Base-by-base conservation (phyloP, 1,139 yeast species). In the Geotrichum bryndzae region DNA sequence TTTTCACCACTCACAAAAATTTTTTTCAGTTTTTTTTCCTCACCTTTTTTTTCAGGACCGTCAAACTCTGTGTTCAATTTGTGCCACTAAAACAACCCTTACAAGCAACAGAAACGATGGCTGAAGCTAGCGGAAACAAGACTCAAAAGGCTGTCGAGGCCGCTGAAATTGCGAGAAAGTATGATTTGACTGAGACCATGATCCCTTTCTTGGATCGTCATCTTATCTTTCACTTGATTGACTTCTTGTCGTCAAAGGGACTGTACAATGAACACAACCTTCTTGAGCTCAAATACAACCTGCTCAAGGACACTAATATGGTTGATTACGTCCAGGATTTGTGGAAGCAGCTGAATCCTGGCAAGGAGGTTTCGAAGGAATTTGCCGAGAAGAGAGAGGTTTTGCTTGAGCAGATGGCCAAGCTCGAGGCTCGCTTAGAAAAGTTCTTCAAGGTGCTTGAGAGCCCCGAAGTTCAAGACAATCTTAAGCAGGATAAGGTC, bases 181-280 rank as follows among this genome's bases (percentile, higher is more conserved):
- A 80, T 71, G 87, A 84, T 67, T 73, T 84, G 68, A 82, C 86
- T 15, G 76, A 77, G 61, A 79, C 79, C 70, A 72, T 84, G 66
- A 74, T 81, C 67, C 83, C 83, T 55, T 84, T 82, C 68, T 73
- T 84, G 68, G 88, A 84, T 72, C 79, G 87, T 67, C 86, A 83
- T 67, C 73, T 84, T 70, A 76, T 80, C 63, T 82, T 79, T 66
- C 84, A 85, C 53, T 72, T 84, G 65, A 71, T 83, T 46, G 85
- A 82, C 68, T 79, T 80, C 60, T 73, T 81, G 57, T 76, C 79
- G 55, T 66, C 73, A 58, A 80, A 78, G 63, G 77, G 75, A 60
- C 71, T 82, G 50, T 80, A 82, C 68, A 79, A 79, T 65, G 79
- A 77, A 59, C 69, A 74, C 62, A 76, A 76, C 63, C 73, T 83